Evolutionary conservation across 805 yeast genomes (phyloP).

Genomic region (Metschnikowia noctiluminum): DNA sequence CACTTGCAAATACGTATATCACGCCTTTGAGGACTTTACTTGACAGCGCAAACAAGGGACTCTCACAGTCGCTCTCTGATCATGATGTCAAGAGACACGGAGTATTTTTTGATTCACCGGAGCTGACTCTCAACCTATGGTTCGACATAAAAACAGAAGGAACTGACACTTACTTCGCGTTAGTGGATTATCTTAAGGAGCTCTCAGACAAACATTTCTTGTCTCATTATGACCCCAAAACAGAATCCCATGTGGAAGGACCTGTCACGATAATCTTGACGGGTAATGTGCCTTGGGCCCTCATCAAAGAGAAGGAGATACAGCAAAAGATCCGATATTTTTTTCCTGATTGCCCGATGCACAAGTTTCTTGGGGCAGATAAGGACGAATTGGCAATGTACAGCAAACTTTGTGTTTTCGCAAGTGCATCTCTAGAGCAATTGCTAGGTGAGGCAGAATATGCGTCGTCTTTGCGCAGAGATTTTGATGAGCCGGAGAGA

Average conservation of each 20-base stretch:
- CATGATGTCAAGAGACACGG: slow-evolving; percentile 24
- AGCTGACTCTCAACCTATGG: slow-evolving; percentile 54
- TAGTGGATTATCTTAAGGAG: slow-evolving; percentile 45
- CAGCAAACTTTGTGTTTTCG: slow-evolving; percentile 32
- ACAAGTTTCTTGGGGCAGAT: slow-evolving; percentile 20
- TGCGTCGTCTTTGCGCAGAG: slow-evolving; percentile 19
- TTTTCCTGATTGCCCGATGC: slow-evolving; percentile 55
- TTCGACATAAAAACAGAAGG: slow-evolving; percentile 64
- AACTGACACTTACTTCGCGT: slow-evolving; percentile 40
- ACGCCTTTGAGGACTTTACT: slow-evolving; percentile 50
- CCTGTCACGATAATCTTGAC: slow-evolving; percentile 65
- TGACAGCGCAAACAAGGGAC: slow-evolving; percentile 43
- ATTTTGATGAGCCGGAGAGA: slow-evolving; percentile 35
- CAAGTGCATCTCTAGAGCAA: slow-evolving; percentile 42
- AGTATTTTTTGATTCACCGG: slow-evolving; percentile 42
- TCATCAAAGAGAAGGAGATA: slow-evolving; percentile 21
- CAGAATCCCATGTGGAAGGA: slow-evolving; percentile 37
- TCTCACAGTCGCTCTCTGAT: slow-evolving; percentile 16
- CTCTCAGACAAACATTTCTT: slow-evolving; percentile 49
- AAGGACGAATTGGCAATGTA: slow-evolving; percentile 23
- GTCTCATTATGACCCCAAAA: slow-evolving; percentile 42
- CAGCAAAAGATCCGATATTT: slow-evolving; percentile 25
- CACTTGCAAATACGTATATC: slow-evolving; percentile 50
- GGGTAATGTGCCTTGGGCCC: slow-evolving; percentile 56
- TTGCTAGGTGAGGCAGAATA: slow-evolving; percentile 22